Conservation (phyloP, 2,329 filamentous ascomycete species). For the Microsporum ferrugineum region DNA sequence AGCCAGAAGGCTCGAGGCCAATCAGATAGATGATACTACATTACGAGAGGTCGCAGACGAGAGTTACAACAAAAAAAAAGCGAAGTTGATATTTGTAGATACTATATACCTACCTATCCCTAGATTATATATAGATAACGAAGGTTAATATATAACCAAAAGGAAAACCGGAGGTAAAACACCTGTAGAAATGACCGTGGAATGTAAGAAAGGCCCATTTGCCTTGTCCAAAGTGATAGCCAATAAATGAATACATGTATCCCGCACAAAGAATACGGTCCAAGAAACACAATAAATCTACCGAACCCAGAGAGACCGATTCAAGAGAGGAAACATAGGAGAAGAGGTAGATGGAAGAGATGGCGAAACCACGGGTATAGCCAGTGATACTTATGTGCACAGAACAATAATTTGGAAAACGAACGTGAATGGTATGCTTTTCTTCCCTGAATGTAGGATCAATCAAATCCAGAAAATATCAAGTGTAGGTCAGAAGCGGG, state of each 20-base stretch:
- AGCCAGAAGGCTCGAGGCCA: no score
- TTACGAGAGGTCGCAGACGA: background rate
- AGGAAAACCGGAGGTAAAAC: background rate
- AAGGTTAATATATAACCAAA: background rate
- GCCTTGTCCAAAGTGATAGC: background rate
- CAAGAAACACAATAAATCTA: background rate
- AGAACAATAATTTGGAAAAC: background rate
- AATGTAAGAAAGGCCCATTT: background rate
- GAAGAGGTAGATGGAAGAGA: background rate
- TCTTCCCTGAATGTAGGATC: background rate
- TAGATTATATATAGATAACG: background rate
- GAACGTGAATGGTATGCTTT: background rate
- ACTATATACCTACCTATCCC: background rate
- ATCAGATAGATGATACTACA: background rate
- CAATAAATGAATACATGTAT: background rate
- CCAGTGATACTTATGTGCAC: background rate
- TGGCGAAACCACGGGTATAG: background rate
- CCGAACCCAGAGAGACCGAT: background rate
- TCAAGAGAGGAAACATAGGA: background rate
- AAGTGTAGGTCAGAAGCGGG: background rate
- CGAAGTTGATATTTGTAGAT: background rate
- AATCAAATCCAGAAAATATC: background rate
- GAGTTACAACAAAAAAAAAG: background rate
- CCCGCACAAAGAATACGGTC: background rate
- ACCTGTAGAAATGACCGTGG: background rate